Conservation (phyloP, 2,329 filamentous ascomycete genomes). For the Alternaria brassicae region DNA sequence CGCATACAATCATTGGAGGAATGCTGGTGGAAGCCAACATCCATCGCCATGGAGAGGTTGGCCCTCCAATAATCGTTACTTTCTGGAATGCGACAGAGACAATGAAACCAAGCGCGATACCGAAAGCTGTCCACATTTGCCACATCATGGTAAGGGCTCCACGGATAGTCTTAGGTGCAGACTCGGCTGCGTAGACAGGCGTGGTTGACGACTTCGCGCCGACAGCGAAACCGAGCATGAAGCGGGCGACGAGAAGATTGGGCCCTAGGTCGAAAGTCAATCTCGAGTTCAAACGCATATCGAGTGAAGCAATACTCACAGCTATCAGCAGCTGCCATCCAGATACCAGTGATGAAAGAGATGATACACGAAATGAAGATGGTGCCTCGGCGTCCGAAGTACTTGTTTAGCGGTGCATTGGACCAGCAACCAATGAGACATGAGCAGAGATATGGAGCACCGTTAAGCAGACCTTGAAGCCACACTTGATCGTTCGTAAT, state of each 20-base stretch:
- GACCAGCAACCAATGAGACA: slow-evolving; percentile 52
- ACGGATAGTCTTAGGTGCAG: slow-evolving; percentile 57
- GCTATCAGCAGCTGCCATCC: slow-evolving; percentile 41
- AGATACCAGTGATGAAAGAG: slow-evolving; percentile 43
- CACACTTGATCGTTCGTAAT: slow-evolving; percentile 38
- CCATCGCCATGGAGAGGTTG: slow-evolving; percentile 40
- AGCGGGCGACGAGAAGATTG: slow-evolving; percentile 42
- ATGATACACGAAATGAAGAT: slow-evolving; percentile 47
- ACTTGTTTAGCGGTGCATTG: slow-evolving; percentile 43
- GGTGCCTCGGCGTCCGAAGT: slow-evolving; percentile 41
- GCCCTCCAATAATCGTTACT: slow-evolving; percentile 31
- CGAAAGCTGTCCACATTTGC: slow-evolving; percentile 55
- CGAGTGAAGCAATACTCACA: slow-evolving; percentile 10
- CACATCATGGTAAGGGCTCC: slow-evolving; percentile 61
- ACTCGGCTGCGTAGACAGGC: slow-evolving; percentile 58
- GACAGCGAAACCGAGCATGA: slow-evolving; percentile 45
- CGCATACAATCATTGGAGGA: slow-evolving; percentile 40
- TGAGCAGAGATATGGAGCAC: slow-evolving; percentile 40
- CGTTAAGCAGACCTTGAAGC: slow-evolving; percentile 39
- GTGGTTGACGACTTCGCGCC: slow-evolving; percentile 51
- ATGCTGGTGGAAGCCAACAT: slow-evolving; percentile 45
- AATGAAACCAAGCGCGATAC: slow-evolving; percentile 46
- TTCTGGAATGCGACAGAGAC: slow-evolving; percentile 42
- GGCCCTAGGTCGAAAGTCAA: slow-evolving; percentile 16
- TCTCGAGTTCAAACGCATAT: background rate